These are phyloP conservation scores for Russula olivacea DNA, from an alignment of 768 basidiomycete species.

Conservation along the genomic window DNA sequence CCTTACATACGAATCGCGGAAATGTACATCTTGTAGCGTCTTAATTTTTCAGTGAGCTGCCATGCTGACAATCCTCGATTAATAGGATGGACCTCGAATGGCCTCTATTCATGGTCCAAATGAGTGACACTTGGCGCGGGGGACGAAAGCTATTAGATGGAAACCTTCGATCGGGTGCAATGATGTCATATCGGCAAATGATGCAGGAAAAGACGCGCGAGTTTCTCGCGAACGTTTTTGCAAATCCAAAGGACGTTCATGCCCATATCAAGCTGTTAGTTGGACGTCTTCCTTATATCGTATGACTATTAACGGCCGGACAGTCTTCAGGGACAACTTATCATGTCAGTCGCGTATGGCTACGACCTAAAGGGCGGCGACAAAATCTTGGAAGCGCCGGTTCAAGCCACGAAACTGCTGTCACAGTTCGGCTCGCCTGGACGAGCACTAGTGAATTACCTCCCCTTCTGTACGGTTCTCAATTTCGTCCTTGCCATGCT, in stretches of 20 bases:
- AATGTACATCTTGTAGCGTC: background rate
- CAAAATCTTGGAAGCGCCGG: background rate
- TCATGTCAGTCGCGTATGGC: conserved; percentile 9
- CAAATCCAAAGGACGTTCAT: background rate
- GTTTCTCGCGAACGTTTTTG: background rate
- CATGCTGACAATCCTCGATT: background rate
- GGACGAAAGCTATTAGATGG: background rate
- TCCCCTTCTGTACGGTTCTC: conserved; percentile 11
- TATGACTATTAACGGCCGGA: background rate
- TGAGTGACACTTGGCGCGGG: background rate
- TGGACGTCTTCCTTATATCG: background rate
- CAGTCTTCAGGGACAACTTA: conserved; percentile 1
- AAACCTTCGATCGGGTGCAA: background rate
- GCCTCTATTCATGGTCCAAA: background rate
- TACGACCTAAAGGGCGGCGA: conserved; percentile 9
- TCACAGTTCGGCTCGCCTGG: background rate
- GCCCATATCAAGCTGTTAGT: background rate
- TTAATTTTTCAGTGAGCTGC: too few relatives aligned
- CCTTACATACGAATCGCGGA: background rate
- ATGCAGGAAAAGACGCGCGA: background rate
- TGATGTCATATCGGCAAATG: background rate
- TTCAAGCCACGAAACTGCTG: background rate
- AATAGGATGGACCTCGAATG: background rate
- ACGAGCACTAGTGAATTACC: background rate
- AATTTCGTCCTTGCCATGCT: background rate